Conservation (phyloP, 2,329 filamentous ascomycete genomes). For the Ophiostoma tasmaniense region DNA sequence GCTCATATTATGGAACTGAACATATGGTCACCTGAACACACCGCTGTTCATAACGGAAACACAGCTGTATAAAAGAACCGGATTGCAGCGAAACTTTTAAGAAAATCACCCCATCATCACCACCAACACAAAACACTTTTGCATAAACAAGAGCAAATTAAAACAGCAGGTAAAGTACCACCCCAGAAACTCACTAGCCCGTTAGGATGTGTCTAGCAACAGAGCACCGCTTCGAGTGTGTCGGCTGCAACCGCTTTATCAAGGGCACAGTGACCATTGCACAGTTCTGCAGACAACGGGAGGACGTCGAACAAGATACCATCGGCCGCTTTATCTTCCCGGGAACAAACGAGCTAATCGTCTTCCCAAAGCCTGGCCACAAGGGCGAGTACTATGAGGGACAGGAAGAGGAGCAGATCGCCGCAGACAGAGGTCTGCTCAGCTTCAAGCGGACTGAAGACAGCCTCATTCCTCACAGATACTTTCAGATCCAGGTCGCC, state of each 20-base stretch:
- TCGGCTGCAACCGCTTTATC: neutral
- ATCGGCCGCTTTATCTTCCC: neutral
- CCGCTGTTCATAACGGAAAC: neutral
- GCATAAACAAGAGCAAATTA: neutral
- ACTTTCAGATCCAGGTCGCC: neutral
- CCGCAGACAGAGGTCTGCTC: neutral
- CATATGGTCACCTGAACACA: neutral
- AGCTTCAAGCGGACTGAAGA: neutral
- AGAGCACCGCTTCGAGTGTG: neutral
- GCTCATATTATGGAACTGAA: neutral
- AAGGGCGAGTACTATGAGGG: neutral
- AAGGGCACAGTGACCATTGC: neutral
- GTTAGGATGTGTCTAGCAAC: constrained; percentile 1
- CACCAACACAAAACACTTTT: neutral
- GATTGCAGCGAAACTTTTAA: neutral
- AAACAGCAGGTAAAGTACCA: neutral
- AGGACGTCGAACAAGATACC: neutral
- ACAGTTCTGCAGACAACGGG: neutral
- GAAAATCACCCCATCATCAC: neutral
- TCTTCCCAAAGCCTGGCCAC: neutral
- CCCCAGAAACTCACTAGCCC: neutral
- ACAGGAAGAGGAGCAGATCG: neutral
- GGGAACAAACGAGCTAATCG: neutral
- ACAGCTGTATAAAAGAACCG: neutral
- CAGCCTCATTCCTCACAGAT: neutral